These are phyloP conservation scores for Naematelia encephala DNA, from an alignment of 768 basidiomycete species.

Conservation along the genomic window DNA sequence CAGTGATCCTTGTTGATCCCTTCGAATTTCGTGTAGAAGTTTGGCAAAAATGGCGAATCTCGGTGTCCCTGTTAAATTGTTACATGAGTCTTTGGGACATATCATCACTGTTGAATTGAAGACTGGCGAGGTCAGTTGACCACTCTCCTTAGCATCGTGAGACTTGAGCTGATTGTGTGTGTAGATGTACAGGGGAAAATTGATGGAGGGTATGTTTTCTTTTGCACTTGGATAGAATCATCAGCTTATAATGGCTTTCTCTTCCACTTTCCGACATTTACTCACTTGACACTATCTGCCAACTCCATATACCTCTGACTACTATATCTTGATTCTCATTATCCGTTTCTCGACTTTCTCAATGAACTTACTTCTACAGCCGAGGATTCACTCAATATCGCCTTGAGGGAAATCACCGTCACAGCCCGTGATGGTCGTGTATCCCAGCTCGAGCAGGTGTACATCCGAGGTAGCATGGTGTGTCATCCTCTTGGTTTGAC, in stretches of 20 bases:
- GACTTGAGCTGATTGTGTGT: not conserved
- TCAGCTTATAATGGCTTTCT: slow-evolving; percentile 6
- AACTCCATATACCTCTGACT: not conserved
- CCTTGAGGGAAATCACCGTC: slow-evolving; percentile 92
- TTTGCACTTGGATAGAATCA: not conserved
- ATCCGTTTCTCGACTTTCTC: not conserved
- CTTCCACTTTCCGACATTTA: slow-evolving; percentile 4
- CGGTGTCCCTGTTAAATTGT: slow-evolving; percentile 91
- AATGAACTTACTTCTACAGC: slow-evolving; percentile 57
- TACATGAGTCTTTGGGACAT: slow-evolving; percentile 95
- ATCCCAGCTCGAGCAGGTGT: slow-evolving; percentile 97
- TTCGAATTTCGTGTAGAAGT: not conserved
- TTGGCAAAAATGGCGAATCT: slow-evolving; percentile 52
- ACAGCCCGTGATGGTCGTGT: slow-evolving; percentile 97
- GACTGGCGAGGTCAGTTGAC: slow-evolving; percentile 68
- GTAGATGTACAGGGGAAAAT: slow-evolving; percentile 83
- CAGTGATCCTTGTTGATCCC: no score
- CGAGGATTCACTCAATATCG: slow-evolving; percentile 97
- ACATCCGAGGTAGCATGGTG: slow-evolving; percentile 96
- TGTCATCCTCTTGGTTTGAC: slow-evolving; percentile 12
- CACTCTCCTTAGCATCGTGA: not conserved
- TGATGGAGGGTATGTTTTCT: slow-evolving; percentile 76
- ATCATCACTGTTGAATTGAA: slow-evolving; percentile 97
- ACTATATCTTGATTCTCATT: not conserved
- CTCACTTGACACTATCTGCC: not conserved